These are phyloP conservation scores for Chloranthus sessilifolius DNA, from an alignment of 164 flowering plant genomes.

Conservation along the genomic window DNA sequence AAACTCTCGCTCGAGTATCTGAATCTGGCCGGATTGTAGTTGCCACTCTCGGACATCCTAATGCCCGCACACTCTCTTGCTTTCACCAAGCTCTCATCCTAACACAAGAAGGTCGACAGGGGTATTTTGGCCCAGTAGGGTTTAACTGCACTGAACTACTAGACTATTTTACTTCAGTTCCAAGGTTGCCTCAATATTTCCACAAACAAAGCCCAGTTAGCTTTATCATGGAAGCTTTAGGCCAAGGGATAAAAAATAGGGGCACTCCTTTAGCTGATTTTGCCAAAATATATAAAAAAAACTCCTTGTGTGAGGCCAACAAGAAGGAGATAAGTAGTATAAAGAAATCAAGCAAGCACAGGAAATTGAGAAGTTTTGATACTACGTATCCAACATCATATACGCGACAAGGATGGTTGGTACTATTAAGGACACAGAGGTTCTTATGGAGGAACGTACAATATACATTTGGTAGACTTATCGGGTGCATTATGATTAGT, in stretches of 20 bases:
- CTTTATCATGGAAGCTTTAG: slow-evolving; percentile 20
- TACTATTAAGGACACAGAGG: slow-evolving; percentile 23
- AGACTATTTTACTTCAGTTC: slow-evolving; percentile 18
- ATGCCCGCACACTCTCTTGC: slow-evolving; percentile 17
- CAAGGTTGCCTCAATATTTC: slow-evolving; percentile 16
- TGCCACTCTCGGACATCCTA: slow-evolving; percentile 23
- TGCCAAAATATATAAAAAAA: slow-evolving; percentile 16
- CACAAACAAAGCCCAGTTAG: slow-evolving; percentile 17
- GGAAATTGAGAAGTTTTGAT: not conserved
- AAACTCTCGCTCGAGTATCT: slow-evolving; percentile 16
- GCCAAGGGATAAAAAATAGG: slow-evolving; percentile 19
- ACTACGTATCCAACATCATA: slow-evolving; percentile 23
- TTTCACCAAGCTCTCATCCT: slow-evolving; percentile 24
- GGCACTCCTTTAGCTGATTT: slow-evolving; percentile 14
- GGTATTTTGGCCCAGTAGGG: slow-evolving; percentile 28
- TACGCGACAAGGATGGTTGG: slow-evolving; percentile 21
- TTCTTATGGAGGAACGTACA: slow-evolving; percentile 30
- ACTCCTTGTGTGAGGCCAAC: slow-evolving; percentile 19
- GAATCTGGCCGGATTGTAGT: slow-evolving; percentile 15
- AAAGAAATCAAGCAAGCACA: slow-evolving; percentile 15
- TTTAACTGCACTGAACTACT: slow-evolving; percentile 17
- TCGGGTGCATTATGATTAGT: slow-evolving; percentile 24
- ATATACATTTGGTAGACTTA: slow-evolving; percentile 27
- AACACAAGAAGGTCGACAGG: slow-evolving; percentile 23
- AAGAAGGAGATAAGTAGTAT: slow-evolving; percentile 10